phyloP scores from a whole-genome alignment of 192 early-diverging fungal genomes.

The Coemansia sp. region DNA sequence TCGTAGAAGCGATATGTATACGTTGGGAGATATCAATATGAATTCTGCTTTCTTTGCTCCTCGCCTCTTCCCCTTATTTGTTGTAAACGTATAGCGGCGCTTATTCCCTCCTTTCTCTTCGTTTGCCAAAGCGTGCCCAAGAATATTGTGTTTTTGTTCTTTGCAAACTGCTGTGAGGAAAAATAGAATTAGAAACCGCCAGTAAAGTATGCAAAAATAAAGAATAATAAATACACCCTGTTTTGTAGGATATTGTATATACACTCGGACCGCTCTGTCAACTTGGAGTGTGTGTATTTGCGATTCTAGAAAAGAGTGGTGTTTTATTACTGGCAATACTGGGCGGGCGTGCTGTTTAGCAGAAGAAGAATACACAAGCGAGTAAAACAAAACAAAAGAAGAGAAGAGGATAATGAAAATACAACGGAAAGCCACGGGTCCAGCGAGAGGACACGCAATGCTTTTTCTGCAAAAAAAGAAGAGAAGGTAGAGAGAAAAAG shows the following conservation, averaged over 20 bases:
- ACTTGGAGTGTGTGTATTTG: neutral
- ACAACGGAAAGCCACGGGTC: neutral
- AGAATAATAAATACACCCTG: neutral
- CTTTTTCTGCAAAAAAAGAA: neutral
- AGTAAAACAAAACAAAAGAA: slow-evolving; percentile 1
- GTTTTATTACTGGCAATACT: neutral
- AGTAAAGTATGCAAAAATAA: neutral
- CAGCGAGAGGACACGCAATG: neutral
- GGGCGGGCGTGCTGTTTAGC: neutral
- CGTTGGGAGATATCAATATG: neutral
- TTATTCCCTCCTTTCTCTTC: neutral
- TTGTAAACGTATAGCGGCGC: neutral
- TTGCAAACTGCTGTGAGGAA: neutral
- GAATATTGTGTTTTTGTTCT: neutral
- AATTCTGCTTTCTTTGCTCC: neutral
- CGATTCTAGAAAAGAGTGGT: neutral
- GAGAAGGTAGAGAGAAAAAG: neutral
- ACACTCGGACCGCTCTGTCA: neutral
- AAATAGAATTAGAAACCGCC: neutral
- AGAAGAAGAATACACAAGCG: neutral
- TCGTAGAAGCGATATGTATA: too few species aligned
- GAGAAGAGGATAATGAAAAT: neutral
- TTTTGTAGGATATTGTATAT: neutral
- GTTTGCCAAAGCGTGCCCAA: neutral
- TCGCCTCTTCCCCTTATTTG: neutral